Base-by-base conservation (phyloP, 805 yeast genomes). In the Candida morakotiae region DNA sequence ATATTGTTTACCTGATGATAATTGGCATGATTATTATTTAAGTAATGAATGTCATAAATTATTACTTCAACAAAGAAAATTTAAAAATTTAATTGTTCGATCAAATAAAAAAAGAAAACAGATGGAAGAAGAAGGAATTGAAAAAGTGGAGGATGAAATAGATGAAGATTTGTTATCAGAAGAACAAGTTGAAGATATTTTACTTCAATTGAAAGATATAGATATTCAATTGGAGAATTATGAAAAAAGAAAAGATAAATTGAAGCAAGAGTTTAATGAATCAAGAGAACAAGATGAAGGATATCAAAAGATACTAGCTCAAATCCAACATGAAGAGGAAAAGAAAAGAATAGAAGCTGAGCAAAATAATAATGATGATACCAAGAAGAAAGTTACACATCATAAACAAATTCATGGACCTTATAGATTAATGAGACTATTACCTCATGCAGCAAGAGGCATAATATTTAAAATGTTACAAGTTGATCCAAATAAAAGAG, bases 361-460 rank as follows among this genome's bases (percentile, higher is more conserved):
- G 46, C 39, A 14, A 50, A 50, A 23, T 51, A 38, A 5, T 40
- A 39, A 11, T n/a, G 42, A 28, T 9, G 40, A 40, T 9, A 31
- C 29, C 9, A 47, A 54, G 35, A 64, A 64, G 42, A 67, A 71
- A 45, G 48, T 64, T 24, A 31, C 58, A n/a, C 47, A 49, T 21
- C 72, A 67, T 48, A 77, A 75, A 47, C 81, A 79, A 44, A 77
- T 83, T 17, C 88, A 83, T 51, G 95, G 95, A 5, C 91, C 93
- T 9, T 85, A 85, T 60, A 69, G 95, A 54, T 64, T 85, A 46
- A 77, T 85, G 81, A 75, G 95, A 60, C 63, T 85, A 35, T 61
- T 85, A 25, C 95, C 95, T 4, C 95, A 85, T 56, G 88, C 91
- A 6, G 67, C 93, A 11, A 73, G 95, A 58, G 93, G 91, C 9